Evolutionary conservation across 805 yeast species (phyloP).

Genomic region (Torulaspora gathmanii): DNA sequence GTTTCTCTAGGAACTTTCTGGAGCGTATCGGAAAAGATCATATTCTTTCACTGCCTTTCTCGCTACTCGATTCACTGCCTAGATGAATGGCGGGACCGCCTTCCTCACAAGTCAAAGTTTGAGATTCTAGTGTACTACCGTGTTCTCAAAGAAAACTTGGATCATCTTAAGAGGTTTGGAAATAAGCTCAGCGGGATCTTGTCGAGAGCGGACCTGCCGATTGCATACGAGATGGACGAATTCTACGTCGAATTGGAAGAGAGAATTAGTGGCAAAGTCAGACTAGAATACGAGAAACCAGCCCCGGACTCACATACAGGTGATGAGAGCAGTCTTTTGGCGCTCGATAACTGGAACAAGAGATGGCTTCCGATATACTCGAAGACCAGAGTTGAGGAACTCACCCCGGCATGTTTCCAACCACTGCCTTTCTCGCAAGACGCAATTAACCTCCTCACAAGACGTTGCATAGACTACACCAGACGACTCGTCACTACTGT

Average conservation of each 20-base stretch:
- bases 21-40: slow-evolving; percentile 29
- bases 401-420: slow-evolving; percentile 11
- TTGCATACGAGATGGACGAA: slow-evolving; percentile 35
- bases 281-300: slow-evolving; percentile 10
- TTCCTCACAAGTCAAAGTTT: slow-evolving; percentile 25
- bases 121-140: slow-evolving; percentile 30
- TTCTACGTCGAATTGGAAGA: slow-evolving; percentile 28
- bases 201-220: slow-evolving; percentile 26
- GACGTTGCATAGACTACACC: slow-evolving; percentile 17
- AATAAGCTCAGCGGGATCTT: slow-evolving; percentile 21
- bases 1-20: slow-evolving; percentile 25
- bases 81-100: slow-evolving; percentile 26
- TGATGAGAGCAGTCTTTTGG: slow-evolving; percentile 11
- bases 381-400: slow-evolving; percentile 19
- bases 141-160: slow-evolving; percentile 21
- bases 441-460: slow-evolving; percentile 14
- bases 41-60: slow-evolving; percentile 29
- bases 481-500: slow-evolving; percentile 19
- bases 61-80: slow-evolving; percentile 33
- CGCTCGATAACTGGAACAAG: slow-evolving; percentile 26
- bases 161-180: slow-evolving; percentile 14
- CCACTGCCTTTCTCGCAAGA: slow-evolving; percentile 17
- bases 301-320: not conserved
- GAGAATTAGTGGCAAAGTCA: slow-evolving; percentile 16
- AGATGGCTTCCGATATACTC: slow-evolving; percentile 31